Evolutionary conservation across 2,329 filamentous ascomycete genomes (phyloP), one percentile per base, ranked within the genome.

Genomic region (Fusarium subtropicale): DNA sequence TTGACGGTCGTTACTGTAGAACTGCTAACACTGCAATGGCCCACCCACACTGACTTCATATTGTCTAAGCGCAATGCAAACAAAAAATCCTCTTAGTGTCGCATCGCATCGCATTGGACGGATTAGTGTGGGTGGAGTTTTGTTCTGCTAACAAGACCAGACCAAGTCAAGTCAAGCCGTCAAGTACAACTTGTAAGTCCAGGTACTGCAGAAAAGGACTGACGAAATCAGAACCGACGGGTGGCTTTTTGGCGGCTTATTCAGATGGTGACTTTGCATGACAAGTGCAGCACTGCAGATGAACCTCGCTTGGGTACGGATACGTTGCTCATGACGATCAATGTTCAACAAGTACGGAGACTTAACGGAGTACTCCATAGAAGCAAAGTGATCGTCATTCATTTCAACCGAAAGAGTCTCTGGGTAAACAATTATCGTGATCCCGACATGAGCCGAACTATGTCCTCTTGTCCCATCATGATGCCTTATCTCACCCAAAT

Each of bases 91-190:
- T 61, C 12, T 60, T 56, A 56, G 58, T 53, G 44, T 60, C 56
- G 48, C 41, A 47, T 60, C 56, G 48, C 41, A 47, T 61, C 12
- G 55, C 46, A 52, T 52, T 42, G 39, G 22, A 24, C 47, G 34
- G 26, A 59, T 55, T 59, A 22, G 63, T 72, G 69, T 71, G 69
- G 56, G 69, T 72, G 69, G 69, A 39, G 20, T 18, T 16, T 18
- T 48, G 16, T 33, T 33, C 16, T 48, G 16, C 45, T 42, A 39
- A 20, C n/a, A 39, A 20, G 30, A 31, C 30, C 30, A 31, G 30
- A 5, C 11, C 30, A 31, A 38, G 15, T n/a, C 38, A 20, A 39
- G n/a, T 39, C 38, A n/a, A 22, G 22, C 15, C 20, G 12, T 26
- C 15, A n/a, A 18, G 24, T 28, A n/a, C n/a, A 28, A 28, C 24